Base-by-base conservation (phyloP, 2,329 filamentous ascomycete genomes). In the Zopfia rhizophila region DNA sequence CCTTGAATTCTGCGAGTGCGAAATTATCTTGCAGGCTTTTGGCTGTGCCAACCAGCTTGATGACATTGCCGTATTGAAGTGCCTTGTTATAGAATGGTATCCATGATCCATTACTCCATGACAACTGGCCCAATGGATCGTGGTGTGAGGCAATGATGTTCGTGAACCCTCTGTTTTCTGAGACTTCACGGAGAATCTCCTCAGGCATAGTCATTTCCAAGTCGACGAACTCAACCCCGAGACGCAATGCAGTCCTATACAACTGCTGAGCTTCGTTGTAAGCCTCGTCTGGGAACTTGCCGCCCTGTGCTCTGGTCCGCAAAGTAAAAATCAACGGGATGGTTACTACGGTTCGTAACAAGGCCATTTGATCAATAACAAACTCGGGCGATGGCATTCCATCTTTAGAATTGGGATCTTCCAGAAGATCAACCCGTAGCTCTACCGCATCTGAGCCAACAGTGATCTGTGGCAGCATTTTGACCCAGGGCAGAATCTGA, bases 131-230 rank as follows among this genome's bases (percentile, higher is more conserved):
- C 44, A 82, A 75, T 0, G 91, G 90, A 68, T 99, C 94, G 69
- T 99, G 94, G 69, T 99, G 93, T 0, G 94, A 99, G 7, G 93
- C 91, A 60, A 99, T 96, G 65, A 99, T 89, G 51, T 86, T 88
- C 1, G 90, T 91, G 55, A 82, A 80, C 2, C 87, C 86, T 68
- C 90, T 88, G 53, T 79, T 83, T 42, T 87, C 83, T 0, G 83
- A 80, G 3, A 96, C 80, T 11, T 82, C 77, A 32, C 87, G 82
- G 21, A 97, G 80, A 23, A 95, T 78, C n/a, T 85, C 77, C 38
- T 90, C 85, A 0, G 91, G 88, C 70, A 92, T 88, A 0, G 90
- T 89, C 73, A 97, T 89, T 70, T 99, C 94, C 6, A 97, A 77
- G 68, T 99, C 94, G 17, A 99, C 81, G 66, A 95, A 99, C 68